phyloP scores from a whole-genome alignment of 2,329 filamentous ascomycete species.

The Hymenotorrendiella dingleyae region DNA sequence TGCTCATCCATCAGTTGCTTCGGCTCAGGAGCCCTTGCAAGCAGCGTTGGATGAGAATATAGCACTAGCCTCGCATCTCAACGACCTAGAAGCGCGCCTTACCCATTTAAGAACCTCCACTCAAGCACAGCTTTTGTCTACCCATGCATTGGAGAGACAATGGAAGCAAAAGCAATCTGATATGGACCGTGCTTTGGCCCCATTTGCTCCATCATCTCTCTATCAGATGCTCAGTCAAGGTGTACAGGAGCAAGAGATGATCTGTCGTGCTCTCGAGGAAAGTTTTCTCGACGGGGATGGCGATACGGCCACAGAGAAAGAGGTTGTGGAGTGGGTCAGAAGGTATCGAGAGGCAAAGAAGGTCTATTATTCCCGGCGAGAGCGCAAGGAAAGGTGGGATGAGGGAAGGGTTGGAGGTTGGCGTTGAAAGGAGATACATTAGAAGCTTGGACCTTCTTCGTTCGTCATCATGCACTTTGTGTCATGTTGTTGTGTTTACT shows the following conservation, averaged over 20 bases:
- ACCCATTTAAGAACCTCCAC: conserved; percentile 60
- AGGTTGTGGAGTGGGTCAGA: conserved; percentile 78
- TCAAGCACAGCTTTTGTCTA: conserved; percentile 74
- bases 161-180: conserved; percentile 85
- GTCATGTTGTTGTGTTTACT: conserved; percentile 3
- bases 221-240: conserved; percentile 75
- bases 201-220: conserved; percentile 79
- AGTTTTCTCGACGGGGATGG: conserved; percentile 63
- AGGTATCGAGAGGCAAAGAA: conserved; percentile 75
- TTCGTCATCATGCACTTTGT: conserved; percentile 3
- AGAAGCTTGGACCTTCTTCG: not conserved
- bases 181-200: conserved; percentile 77
- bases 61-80: conserved; percentile 58
- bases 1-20: conserved; percentile 64
- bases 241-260: conserved; percentile 73
- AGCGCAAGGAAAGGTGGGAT: conserved; percentile 91
- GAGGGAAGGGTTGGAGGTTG: conserved; percentile 92
- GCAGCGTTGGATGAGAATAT: conserved; percentile 66
- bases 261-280: conserved; percentile 82
- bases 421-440: conserved; percentile 49
- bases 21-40: conserved; percentile 59
- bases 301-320: conserved; percentile 66
- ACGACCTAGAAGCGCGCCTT: conserved; percentile 52
- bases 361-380: conserved; percentile 71
- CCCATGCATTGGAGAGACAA: conserved; percentile 84